These are phyloP conservation scores for Kitagawia praeruptora DNA, from an alignment of 129 eudicot species.

Conservation along the genomic window DNA sequence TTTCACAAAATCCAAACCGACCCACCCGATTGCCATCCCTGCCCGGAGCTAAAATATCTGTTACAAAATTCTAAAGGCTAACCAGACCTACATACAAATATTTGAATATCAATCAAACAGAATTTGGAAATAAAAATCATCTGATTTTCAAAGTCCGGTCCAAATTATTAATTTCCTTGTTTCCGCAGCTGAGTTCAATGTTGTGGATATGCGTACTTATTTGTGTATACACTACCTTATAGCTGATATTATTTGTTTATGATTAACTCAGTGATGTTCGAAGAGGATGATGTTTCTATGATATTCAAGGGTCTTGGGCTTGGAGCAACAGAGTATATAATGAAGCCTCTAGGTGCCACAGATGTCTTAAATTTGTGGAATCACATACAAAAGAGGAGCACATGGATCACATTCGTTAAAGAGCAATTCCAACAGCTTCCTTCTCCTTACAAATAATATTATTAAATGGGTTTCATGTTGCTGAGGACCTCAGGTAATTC, in stretches of 20 bases:
- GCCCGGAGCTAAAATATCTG: not conserved
- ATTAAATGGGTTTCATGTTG: no score
- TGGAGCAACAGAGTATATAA: slow-evolving; percentile 50
- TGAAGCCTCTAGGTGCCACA: slow-evolving; percentile 41
- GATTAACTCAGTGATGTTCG: slow-evolving; percentile 28
- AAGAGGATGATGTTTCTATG: slow-evolving; percentile 37
- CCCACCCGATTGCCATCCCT: no score
- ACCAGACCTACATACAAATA: no score
- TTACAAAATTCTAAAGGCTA: not conserved
- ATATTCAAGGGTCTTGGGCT: slow-evolving; percentile 39
- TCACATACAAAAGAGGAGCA: slow-evolving; percentile 9
- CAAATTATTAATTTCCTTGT: not conserved
- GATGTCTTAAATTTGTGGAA: slow-evolving; percentile 38
- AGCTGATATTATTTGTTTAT: not conserved
- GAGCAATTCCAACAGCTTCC: no score
- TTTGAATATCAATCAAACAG: no score
- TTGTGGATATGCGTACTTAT: no score
- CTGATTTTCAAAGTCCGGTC: no score
- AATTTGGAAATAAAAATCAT: no score
- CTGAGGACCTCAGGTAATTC: no score
- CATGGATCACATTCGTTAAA: not conserved
- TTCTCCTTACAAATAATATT: no score
- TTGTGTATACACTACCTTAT: not conserved
- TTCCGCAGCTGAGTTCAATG: not conserved
- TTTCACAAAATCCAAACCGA: no score